These are phyloP conservation scores for Aspergillus biplanus DNA, from an alignment of 495 filamentous ascomycete species.

Conservation along the genomic window DNA sequence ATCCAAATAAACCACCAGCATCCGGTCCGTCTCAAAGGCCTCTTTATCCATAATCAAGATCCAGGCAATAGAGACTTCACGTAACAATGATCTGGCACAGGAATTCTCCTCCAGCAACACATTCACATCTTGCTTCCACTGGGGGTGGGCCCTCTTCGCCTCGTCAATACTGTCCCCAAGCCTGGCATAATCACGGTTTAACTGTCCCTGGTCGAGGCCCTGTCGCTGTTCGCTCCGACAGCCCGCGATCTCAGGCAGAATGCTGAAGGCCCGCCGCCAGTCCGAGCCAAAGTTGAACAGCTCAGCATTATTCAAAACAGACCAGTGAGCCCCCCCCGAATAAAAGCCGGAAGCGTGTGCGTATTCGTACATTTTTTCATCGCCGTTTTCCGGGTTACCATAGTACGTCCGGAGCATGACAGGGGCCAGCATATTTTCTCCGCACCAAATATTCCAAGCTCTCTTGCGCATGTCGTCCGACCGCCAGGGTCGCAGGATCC, in stretches of 20 bases:
- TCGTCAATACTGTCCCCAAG: neutral
- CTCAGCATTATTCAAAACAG: constrained; percentile 1
- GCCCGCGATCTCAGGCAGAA: constrained; percentile 6
- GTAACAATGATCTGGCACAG: neutral
- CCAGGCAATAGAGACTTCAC: neutral
- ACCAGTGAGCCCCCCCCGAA: neutral
- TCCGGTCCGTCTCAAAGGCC: constrained; percentile 15
- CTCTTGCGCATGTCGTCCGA: constrained; percentile 7
- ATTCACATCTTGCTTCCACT: constrained; percentile 1
- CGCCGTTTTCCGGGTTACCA: neutral
- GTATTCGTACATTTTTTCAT: neutral
- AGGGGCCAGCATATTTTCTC: neutral
- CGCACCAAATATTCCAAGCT: constrained; percentile 4
- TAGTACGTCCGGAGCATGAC: constrained; percentile 12
- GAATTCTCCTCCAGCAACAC: constrained; percentile 1
- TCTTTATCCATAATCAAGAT: constrained; percentile 11
- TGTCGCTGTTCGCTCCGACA: neutral
- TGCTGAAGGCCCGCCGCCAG: constrained; percentile 6
- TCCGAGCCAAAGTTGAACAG: constrained; percentile 6
- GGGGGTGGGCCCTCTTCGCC: neutral
- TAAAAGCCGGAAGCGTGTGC: constrained; percentile 4
- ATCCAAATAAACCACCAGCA: constrained; percentile 12
- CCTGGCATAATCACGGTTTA: neutral
- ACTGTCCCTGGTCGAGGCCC: neutral
- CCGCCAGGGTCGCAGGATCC: constrained; percentile 14